Evolutionary conservation across 23 red algal genomes (phyloP).

Genomic region (Gracilariopsis chorda): DNA sequence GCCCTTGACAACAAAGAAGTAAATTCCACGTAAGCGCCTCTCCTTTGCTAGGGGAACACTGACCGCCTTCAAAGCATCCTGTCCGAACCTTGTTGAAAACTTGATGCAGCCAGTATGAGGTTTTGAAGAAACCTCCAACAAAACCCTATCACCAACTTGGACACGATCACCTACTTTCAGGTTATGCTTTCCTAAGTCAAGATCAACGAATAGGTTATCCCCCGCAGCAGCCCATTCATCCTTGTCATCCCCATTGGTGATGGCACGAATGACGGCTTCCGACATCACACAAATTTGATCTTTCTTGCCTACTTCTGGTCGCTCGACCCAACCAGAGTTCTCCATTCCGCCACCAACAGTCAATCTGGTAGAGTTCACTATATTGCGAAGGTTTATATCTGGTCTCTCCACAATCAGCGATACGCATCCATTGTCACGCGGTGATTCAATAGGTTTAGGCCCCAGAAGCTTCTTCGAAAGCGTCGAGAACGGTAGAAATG

Average conservation of each 20-base stretch:
- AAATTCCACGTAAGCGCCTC: slow-evolving; percentile 55
- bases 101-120: slow-evolving; percentile 59
- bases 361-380: background rate
- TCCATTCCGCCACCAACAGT: background rate
- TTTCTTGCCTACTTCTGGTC: background rate
- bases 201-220: slow-evolving; percentile 59
- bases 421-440: background rate
- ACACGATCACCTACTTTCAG: slow-evolving; percentile 38
- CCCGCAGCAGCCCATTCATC: slow-evolving; percentile 46
- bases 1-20: slow-evolving; percentile 37
- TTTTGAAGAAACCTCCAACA: slow-evolving; percentile 43
- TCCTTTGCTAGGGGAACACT: background rate
- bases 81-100: slow-evolving; percentile 43
- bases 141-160: slow-evolving; percentile 31
- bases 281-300: slow-evolving; percentile 61
- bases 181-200: slow-evolving; percentile 27
- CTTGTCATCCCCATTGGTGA: slow-evolving; percentile 5
- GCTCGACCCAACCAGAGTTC: slow-evolving; percentile 29
- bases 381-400: background rate
- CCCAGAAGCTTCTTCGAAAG: background rate
- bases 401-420: slow-evolving; percentile 34
- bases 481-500: background rate
- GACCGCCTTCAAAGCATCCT: slow-evolving; percentile 39
- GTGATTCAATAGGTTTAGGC: background rate
- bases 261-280: slow-evolving; percentile 31